Evolutionary conservation across 2,329 filamentous ascomycete genomes (phyloP), one percentile per base, ranked within the genome.

Genomic region (Macrophomina tecta): DNA sequence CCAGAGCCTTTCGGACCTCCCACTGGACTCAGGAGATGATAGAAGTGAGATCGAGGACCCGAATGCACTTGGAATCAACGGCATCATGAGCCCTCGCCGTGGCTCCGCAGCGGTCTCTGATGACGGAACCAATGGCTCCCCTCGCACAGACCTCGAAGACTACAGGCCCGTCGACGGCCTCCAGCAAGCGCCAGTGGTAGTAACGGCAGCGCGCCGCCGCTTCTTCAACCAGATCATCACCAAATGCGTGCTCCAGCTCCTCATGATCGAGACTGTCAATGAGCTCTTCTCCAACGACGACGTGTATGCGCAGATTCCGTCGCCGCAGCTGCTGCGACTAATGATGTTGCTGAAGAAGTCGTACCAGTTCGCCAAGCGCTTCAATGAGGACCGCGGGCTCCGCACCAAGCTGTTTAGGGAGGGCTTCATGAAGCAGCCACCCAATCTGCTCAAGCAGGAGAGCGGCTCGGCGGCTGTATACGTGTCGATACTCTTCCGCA

Each of bases 171-270:
- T 73, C 5, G 67, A 72, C 30, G 89, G 86, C 64, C 83, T 93
- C 14, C 93, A 96, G 77, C 92, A 95, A 77, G 93, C 96, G 68
- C 93, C 94, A 0, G 87, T 97, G 5, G 91, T 96, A 0, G 94
- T 99, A 5, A 98, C 95, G 1, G 93, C 93, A 2, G 93, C 95
- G 0, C 91, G 95, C 32, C 89, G 95, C 42, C 91, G 94, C 63
- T 97, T 97, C 83, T 99, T 99, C 85, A 99, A 99, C 81, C 92
- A 94, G 72, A 99, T 99, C 78, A 99, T 99, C 79, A 97, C 94
- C 14, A 94, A 96, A 71, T 99, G 95, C 77, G 96, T 99, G 4
- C 84, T 99, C 8, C 96, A 99, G 79, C 87, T 99, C 2, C 88
- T 99, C 70, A 99, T 99, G 93, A 99, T 99, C 73, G 96, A 99